A percentile compares a stretch with the other conserved stretches of the same genome.
Conservation (phyloP, 2,329 filamentous ascomycete species). For the Spiromastix sp. region DNA sequence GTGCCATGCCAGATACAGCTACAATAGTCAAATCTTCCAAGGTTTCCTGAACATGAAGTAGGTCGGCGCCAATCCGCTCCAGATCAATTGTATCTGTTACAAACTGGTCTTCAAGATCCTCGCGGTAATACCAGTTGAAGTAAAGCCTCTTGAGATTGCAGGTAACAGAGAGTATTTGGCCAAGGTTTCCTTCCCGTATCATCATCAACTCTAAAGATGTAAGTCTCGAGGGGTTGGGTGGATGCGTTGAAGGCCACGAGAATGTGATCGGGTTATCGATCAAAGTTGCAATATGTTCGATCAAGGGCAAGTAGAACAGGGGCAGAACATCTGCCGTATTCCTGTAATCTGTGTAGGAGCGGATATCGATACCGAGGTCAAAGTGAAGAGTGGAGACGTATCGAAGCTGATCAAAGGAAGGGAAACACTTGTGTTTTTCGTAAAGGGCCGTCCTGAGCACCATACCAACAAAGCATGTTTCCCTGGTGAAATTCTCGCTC, state of each 20-base stretch:
- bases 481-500: neutral
- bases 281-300: slow-evolving; percentile 10
- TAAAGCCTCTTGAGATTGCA: slow-evolving; percentile 3
- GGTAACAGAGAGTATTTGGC: slow-evolving; percentile 5
- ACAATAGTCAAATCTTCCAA: slow-evolving; percentile 13
- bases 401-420: slow-evolving; percentile 4
- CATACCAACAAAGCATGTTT: neutral
- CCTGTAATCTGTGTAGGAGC: slow-evolving; percentile 3
- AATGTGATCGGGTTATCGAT: slow-evolving; percentile 13
- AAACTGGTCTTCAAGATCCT: slow-evolving; percentile 3
- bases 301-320: slow-evolving; percentile 13
- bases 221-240: slow-evolving; percentile 4
- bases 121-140: slow-evolving; percentile 6
- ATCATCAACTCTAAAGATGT: slow-evolving; percentile 3
- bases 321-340: slow-evolving; percentile 12
- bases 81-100: slow-evolving; percentile 10
- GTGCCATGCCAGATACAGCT: neutral
- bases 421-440: neutral
- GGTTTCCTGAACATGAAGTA: slow-evolving; percentile 13
- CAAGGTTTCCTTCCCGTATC: slow-evolving; percentile 5
- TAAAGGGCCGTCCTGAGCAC: slow-evolving; percentile 5
- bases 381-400: slow-evolving; percentile 4
- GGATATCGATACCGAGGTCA: neutral
- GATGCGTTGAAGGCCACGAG: slow-evolving; percentile 10
- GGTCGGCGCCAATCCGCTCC: slow-evolving; percentile 9